phyloP scores from a whole-genome alignment of 2,329 filamentous ascomycete species.

The Exophiala oligosperma region DNA sequence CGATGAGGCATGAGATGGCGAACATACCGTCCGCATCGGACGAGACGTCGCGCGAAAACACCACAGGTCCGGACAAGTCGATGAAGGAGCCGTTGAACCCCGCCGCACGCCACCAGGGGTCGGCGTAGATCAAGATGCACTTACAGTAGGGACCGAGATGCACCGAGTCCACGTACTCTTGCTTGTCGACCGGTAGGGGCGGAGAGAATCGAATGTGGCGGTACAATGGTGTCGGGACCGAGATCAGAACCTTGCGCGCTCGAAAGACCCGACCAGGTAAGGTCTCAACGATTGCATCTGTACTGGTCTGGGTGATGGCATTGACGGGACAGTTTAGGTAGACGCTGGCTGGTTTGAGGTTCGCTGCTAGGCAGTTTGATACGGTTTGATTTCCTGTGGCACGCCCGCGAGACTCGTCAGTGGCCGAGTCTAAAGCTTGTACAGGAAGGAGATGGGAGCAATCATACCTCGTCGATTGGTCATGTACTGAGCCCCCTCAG shows the following conservation, averaged over 20 bases:
- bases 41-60: constrained; percentile 46
- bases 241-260: constrained; percentile 49
- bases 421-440: not conserved
- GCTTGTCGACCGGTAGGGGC: constrained; percentile 43
- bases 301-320: constrained; percentile 32
- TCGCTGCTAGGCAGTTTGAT: constrained; percentile 37
- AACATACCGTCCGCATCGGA: constrained; percentile 27
- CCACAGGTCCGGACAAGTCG: constrained; percentile 47
- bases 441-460: constrained; percentile 25
- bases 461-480: constrained; percentile 49
- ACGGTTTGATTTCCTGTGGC: constrained; percentile 28
- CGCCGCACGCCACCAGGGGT: constrained; percentile 45
- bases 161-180: constrained; percentile 35
- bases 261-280: constrained; percentile 27
- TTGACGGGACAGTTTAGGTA: constrained; percentile 31
- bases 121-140: constrained; percentile 45
- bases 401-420: too few relatives aligned
- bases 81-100: constrained; percentile 43
- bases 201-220: constrained; percentile 51
- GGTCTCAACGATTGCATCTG: constrained; percentile 29
- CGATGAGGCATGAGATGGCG: constrained; percentile 35
- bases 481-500: constrained; percentile 55
- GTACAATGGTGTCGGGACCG: constrained; percentile 49
- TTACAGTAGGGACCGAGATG: constrained; percentile 53
- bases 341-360: constrained; percentile 34